Conservation (phyloP, 2,329 filamentous ascomycete species). For the Cordyceps javanica region DNA sequence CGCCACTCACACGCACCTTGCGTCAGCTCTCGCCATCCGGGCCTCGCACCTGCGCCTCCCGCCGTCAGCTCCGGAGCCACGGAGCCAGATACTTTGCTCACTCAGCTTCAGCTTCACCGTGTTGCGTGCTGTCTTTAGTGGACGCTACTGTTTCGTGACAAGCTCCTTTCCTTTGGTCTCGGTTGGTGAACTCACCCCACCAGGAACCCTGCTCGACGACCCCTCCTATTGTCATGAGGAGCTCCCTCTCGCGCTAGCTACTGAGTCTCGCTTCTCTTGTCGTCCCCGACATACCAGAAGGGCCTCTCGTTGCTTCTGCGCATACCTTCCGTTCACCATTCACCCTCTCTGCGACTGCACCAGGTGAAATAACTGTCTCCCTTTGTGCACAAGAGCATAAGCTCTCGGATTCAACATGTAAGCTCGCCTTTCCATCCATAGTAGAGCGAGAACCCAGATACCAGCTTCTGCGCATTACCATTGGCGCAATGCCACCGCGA, state of each 20-base stretch:
- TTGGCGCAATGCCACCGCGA: background rate
- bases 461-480: background rate
- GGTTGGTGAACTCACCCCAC: background rate
- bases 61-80: conserved; percentile 1
- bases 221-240: conserved; percentile 11
- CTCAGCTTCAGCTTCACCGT: background rate
- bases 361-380: background rate
- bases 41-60: background rate
- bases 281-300: background rate
- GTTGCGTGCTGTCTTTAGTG: background rate
- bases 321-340: background rate
- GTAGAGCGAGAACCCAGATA: background rate
- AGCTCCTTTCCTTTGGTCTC: background rate
- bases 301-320: background rate
- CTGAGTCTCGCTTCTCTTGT: background rate
- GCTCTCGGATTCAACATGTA: conserved; percentile 28
- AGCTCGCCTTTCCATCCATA: conserved; percentile 16
- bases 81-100: background rate
- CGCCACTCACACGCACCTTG: conserved; percentile 7
- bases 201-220: conserved; percentile 6
- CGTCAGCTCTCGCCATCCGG: conserved; percentile 7
- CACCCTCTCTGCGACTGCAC: background rate
- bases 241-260: background rate
- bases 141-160: background rate
- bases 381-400: background rate